These are phyloP conservation scores for Akanthomyces uredinophilus DNA, from an alignment of 2,329 filamentous ascomycete species.

Conservation along the genomic window DNA sequence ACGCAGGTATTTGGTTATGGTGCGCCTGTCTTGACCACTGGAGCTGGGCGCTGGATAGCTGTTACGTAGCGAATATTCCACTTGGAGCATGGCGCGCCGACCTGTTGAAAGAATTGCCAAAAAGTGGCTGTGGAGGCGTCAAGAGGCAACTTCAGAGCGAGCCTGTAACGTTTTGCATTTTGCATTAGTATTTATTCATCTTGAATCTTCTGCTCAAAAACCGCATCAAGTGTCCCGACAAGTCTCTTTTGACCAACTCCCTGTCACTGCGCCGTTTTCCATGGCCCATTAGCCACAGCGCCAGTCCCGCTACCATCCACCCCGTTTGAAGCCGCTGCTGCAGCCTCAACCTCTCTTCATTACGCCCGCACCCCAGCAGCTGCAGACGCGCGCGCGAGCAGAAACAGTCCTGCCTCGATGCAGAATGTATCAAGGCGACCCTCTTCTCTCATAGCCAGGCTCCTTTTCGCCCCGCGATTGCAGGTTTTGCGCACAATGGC, in stretches of 20 bases:
- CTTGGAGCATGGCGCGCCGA: conserved; percentile 1
- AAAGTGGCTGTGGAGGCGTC: too few relatives aligned
- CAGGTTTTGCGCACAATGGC: conserved; percentile 7
- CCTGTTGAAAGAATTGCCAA: neutral
- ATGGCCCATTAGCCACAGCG: neutral
- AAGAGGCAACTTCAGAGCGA: too few relatives aligned
- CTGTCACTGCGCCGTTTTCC: neutral
- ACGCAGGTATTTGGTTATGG: too few relatives aligned
- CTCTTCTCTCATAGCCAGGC: conserved; percentile 20
- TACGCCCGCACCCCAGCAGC: neutral
- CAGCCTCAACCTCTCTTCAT: neutral
- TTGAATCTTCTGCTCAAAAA: too few relatives aligned
- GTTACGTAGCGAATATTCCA: conserved; percentile 9
- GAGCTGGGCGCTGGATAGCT: neutral
- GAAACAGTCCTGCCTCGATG: conserved; percentile 22
- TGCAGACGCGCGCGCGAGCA: neutral
- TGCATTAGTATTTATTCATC: neutral
- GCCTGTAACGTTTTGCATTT: too few relatives aligned
- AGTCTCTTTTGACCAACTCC: neutral
- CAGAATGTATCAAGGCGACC: conserved; percentile 28
- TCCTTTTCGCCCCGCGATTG: conserved; percentile 4
- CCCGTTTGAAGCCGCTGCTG: neutral
- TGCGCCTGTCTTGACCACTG: neutral
- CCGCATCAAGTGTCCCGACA: too few relatives aligned
- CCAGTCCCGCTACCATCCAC: conserved; percentile 1